phyloP scores from a whole-genome alignment of 1,284 basidiomycete genomes.

The Ganoderma boninense region DNA sequence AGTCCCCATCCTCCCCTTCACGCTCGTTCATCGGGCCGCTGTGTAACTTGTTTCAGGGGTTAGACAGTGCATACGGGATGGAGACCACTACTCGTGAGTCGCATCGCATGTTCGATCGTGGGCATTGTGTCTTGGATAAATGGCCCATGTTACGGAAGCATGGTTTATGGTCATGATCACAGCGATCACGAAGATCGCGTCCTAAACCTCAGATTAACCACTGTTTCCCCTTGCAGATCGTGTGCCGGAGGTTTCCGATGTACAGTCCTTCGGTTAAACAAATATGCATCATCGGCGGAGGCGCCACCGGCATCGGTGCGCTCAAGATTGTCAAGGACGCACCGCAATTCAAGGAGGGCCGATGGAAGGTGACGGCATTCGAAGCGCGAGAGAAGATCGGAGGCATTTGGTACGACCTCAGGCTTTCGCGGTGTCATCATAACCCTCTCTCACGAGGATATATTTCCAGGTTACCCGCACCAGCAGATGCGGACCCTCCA shows the following conservation, averaged over 20 bases:
- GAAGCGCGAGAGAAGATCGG: slow-evolving; percentile 73
- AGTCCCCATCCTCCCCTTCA: too few relatives aligned
- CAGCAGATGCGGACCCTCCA: slow-evolving; percentile 60
- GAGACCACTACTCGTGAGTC: background rate
- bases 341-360: slow-evolving; percentile 59
- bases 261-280: slow-evolving; percentile 26
- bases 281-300: slow-evolving; percentile 76
- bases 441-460: background rate
- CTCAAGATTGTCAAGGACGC: slow-evolving; percentile 70
- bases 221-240: background rate
- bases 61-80: background rate
- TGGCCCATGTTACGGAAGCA: background rate
- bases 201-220: background rate
- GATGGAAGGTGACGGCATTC: slow-evolving; percentile 65
- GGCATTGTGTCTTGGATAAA: background rate
- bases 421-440: background rate
- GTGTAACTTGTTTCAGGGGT: too few relatives aligned
- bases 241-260: background rate
- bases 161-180: background rate
- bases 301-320: slow-evolving; percentile 71
- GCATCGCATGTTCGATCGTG: background rate
- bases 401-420: slow-evolving; percentile 68
- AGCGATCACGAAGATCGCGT: background rate
- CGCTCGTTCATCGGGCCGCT: too few relatives aligned
- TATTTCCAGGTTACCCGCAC: slow-evolving; percentile 60